Base-by-base conservation (phyloP, 2,329 filamentous ascomycete species). In the Colletotrichum sp. region DNA sequence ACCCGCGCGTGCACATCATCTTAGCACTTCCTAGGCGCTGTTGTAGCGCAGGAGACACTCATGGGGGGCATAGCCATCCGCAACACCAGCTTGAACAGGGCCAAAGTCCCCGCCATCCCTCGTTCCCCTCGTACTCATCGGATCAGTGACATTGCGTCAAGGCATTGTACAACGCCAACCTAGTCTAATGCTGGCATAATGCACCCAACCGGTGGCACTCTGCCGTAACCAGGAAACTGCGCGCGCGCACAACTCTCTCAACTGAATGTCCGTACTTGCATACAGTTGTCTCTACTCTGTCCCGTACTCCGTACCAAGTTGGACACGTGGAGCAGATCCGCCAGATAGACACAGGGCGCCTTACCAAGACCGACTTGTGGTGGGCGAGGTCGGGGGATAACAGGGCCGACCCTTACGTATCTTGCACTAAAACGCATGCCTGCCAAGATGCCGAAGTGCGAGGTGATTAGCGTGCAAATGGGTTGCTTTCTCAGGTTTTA, bases 391-490 rank as follows among this genome's bases (percentile, higher is more conserved):
- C 71, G 64, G 71, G 21, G 55, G 36, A 34, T 49, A n/a, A 39
- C 71, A 70, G 57, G 71, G 57, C 66, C 66, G 66, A 55, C 66
- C 66, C 32, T 73, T 66, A 32, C n/a, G 44, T 21, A 21, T 21
- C 44, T 52, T 52, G 44, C n/a, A 52, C n/a, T 52, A 52, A 52
- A 52, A 10, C n/a, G n/a, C 44, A 13, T 21, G 18, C 39, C 59
- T 16, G 49, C n/a, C 34, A 62, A 71, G 59, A 65, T 60, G 67
- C 52, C 72, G 72, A 71, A 34, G 62, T 52, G 69, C 68, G 62
- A 72, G 24, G 15, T 24, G 49, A 52, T 52, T 52, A 52, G 44
- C 44, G 44, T 52, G 44, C 44, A 21, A 21, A 21, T 52, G 44
- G 18, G 44, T 52, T 52, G 44, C n/a, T 21, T 52, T 57, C 49